A percentile compares a stretch with the other conserved stretches of the same genome.
Conservation (phyloP, 352 stramenopile genomes). For the Phytophthora europaea region DNA sequence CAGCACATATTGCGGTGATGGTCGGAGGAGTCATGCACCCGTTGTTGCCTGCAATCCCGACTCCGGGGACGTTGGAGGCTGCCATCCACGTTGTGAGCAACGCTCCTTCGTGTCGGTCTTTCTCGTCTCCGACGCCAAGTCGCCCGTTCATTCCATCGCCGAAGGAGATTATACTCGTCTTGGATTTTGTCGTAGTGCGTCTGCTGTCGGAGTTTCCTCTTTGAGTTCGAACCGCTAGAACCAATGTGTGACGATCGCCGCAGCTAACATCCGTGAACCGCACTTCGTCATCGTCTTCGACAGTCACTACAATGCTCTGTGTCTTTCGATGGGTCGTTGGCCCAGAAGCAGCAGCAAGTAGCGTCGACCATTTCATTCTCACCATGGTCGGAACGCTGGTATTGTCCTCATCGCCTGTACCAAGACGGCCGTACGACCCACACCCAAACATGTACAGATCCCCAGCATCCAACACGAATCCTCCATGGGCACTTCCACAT, state of each 20-base stretch:
- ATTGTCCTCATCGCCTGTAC: constrained; percentile 43
- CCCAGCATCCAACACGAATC: constrained; percentile 66
- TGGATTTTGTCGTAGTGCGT: constrained; percentile 19
- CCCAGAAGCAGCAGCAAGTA: constrained; percentile 27
- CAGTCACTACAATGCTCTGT: constrained; percentile 4
- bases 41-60: constrained; percentile 26
- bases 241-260: constrained; percentile 73
- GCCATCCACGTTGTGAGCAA: constrained; percentile 53
- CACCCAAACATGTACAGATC: constrained; percentile 79
- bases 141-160: constrained; percentile 78
- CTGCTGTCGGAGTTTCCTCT: constrained; percentile 7
- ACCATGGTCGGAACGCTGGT: constrained; percentile 40
- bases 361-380: constrained; percentile 49
- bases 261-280: constrained; percentile 76
- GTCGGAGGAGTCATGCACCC: constrained; percentile 40
- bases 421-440: constrained; percentile 66
- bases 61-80: constrained; percentile 17
- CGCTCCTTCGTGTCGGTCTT: constrained; percentile 49
- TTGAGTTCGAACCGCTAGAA: constrained; percentile 24
- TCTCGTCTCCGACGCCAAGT: constrained; percentile 65
- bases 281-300: constrained; percentile 44
- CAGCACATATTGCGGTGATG: constrained; percentile 57
- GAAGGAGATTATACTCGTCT: constrained; percentile 67
- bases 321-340: constrained; percentile 18
- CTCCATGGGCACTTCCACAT: constrained; percentile 64